Base-by-base conservation (phyloP, 176 grass and related monocot species). In the Rhynchospora breviuscula region DNA sequence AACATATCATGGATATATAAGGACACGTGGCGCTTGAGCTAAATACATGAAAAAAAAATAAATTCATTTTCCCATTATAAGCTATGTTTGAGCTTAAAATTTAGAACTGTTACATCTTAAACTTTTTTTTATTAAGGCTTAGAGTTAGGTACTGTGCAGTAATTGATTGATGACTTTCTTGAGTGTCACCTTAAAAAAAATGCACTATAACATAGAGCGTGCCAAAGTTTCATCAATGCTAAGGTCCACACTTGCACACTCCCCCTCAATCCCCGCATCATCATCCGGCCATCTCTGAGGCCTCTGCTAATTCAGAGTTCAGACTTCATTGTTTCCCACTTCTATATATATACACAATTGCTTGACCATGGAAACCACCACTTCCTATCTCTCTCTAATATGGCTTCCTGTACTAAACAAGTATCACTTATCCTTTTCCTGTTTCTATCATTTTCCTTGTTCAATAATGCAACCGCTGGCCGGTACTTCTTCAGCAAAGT, bases 181-280 rank as follows among this genome's bases (percentile, higher is more conserved):
- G 22, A 54, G 49, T 46, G 12, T 56, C 35, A 11, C 23, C 72
- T 31, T 8, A 31, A 9, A 52, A 54, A 31, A 48, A 51, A 29
- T 83, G 79, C 89, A 40, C 81, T 73, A 21, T 83, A 40, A 40
- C 1, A 40, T 40, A 40, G 35, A 85, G 88, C 81, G 84, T 85
- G 90, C 88, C 86, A 90, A 82, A 83, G 79, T 84, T 84, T 81
- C 78, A 85, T 85, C 65, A 85, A 59, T 85, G 35, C 40, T 6
- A 40, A 35, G 43, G 66, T 46, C 83, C 83, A 85, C 68, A 63
- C 5, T 45, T 54, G 45, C 63, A 63, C 66, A 61, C 80, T 49
- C 12, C 52, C 52, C 84, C 87, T 60, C 87, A 85, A 89, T 89
- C 87, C 67, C 59, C 84, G 87, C 87, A 85, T 77, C 62, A 70